Conservation (phyloP, 495 filamentous ascomycete genomes). For the Talaromyces borbonicus region DNA sequence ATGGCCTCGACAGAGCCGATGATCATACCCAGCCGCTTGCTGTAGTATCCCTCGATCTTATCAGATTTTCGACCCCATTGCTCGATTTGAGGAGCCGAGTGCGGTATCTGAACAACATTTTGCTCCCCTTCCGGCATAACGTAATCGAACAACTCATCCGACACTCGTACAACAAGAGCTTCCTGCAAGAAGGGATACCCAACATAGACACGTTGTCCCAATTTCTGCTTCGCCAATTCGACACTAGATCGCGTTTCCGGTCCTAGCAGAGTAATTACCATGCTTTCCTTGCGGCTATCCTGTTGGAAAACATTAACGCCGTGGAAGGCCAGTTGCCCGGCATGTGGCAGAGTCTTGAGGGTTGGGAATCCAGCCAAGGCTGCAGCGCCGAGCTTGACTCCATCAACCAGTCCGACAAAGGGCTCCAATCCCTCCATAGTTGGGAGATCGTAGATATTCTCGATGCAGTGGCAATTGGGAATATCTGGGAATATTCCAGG, state of each 20-base stretch:
- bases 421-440: slow-evolving; percentile 84
- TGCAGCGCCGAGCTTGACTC: slow-evolving; percentile 66
- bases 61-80: slow-evolving; percentile 76
- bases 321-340: slow-evolving; percentile 73
- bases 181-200: slow-evolving; percentile 96
- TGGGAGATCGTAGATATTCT: slow-evolving; percentile 92
- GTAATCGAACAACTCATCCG: slow-evolving; percentile 92
- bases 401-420: slow-evolving; percentile 77
- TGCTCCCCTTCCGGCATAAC: slow-evolving; percentile 50
- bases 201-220: slow-evolving; percentile 80
- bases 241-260: slow-evolving; percentile 59
- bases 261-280: slow-evolving; percentile 77
- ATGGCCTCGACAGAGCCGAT: slow-evolving; percentile 82
- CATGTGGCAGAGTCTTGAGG: slow-evolving; percentile 71
- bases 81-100: slow-evolving; percentile 68
- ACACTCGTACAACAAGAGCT: slow-evolving; percentile 77
- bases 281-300: slow-evolving; percentile 92
- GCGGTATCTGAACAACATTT: slow-evolving; percentile 55
- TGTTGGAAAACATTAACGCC: slow-evolving; percentile 95
- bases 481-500: slow-evolving; percentile 89
- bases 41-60: slow-evolving; percentile 76
- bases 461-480: slow-evolving; percentile 75
- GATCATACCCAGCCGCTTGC: slow-evolving; percentile 78
- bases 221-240: slow-evolving; percentile 61
- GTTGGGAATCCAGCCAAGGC: slow-evolving; percentile 91